Evolutionary conservation across 225 moss, liverwort and hornwort species (phyloP), one percentile per base, ranked within the genome.

Genomic region (Pseudoscleropodium purum): DNA sequence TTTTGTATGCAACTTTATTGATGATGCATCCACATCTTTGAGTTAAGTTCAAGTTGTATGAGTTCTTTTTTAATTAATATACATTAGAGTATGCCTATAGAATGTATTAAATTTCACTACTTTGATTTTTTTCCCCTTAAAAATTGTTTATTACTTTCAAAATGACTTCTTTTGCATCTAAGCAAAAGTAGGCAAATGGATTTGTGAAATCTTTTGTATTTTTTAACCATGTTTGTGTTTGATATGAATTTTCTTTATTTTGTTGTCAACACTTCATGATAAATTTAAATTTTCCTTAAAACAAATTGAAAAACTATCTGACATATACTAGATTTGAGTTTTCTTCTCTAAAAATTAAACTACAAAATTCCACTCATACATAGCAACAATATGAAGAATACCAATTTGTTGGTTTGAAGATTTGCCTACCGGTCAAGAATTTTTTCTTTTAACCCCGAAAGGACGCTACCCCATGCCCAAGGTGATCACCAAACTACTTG

Each of bases 381-480:
- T 54, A 54, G 6, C 0, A 1, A 37, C 4, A 37, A 56, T 36
- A 37, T 25, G 4, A 15, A 37, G 6, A 4, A 15, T 16, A 37
- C 0, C 2, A 25, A 37, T 37, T 54, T 56, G 6, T 54, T 1
- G 0, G 4, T 52, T 77, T 52, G 5, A 6, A 25, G 2, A 36
- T 37, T 54, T 54, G 9, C 2, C 5, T 5, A 15, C 2, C 18
- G 1, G 1, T 76, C 13, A 75, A 20, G 3, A 51, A 20, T 76
- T 76, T 0, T 76, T 0, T 51, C 33, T 8, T 13, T 33, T 2
- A 34, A 13, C 4, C 12, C 1, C 0, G 0, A 1, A 68, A 21
- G 9, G 10, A n/a, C 0, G n/a, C n/a, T n/a, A n/a, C 39, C 39
- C n/a, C 9, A 74, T 43, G 10, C 45, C 30, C 10, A 18, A 74